Conservation (phyloP, 2,329 filamentous ascomycete species). For the Ceratocystis cacaofunesta region DNA sequence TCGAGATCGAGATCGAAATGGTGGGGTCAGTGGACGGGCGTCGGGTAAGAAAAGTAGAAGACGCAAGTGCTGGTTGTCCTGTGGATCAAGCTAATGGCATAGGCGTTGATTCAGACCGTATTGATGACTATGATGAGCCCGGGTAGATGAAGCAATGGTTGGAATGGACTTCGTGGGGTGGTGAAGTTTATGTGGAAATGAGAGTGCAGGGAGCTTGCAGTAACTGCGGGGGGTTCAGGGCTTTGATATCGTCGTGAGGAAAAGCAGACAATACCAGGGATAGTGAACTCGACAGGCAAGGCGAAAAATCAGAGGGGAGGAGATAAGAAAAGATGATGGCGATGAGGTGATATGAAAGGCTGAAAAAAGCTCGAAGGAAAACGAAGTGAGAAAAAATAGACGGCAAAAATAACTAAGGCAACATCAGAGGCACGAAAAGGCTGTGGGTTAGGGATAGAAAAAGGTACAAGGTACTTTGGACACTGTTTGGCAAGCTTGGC, state of each 20-base stretch:
- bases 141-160: constrained; percentile 5
- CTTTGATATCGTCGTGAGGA: not conserved
- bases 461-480: constrained; percentile 6
- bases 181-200: constrained; percentile 1
- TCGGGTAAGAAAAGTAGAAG: constrained; percentile 1
- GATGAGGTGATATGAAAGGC: constrained; percentile 3
- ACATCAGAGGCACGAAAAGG: constrained; percentile 1
- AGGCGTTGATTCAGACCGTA: not conserved
- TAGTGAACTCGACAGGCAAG: not conserved
- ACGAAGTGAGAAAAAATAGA: not conserved
- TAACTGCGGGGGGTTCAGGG: constrained; percentile 14
- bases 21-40: not conserved
- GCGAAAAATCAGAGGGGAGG: not conserved
- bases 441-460: constrained; percentile 7
- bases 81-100: not conserved
- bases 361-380: not conserved
- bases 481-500: constrained; percentile 6
- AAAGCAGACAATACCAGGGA: not conserved
- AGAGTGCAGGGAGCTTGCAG: constrained; percentile 14
- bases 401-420: not conserved
- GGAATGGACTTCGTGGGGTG: not conserved
- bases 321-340: constrained; percentile 6
- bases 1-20: not conserved
- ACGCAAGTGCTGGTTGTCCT: not conserved
- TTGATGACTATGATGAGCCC: constrained; percentile 2